These are phyloP conservation scores for Cyclostephanos invisitatus DNA, from an alignment of 108 stramenopile genomes.

Conservation along the genomic window DNA sequence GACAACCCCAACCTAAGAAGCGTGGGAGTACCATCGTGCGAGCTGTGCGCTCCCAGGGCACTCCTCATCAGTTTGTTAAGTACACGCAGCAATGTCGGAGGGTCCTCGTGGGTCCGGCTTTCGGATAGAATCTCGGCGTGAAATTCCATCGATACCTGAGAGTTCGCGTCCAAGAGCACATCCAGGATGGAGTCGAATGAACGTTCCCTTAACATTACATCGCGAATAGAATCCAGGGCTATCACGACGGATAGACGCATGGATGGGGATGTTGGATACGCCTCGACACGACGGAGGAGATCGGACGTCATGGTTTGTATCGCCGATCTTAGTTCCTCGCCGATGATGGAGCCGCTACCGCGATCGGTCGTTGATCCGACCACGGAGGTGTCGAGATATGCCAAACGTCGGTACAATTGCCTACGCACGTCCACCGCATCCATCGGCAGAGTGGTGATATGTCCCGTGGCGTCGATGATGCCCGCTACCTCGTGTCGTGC, in stretches of 20 bases:
- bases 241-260: slow-evolving; percentile 23
- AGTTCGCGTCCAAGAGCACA: slow-evolving; percentile 2
- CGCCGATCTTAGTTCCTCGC: not conserved
- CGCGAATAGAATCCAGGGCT: slow-evolving; percentile 24
- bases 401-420: slow-evolving; percentile 34
- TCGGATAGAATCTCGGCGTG: slow-evolving; percentile 47
- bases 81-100: slow-evolving; percentile 15
- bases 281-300: slow-evolving; percentile 11
- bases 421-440: slow-evolving; percentile 35
- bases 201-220: slow-evolving; percentile 6
- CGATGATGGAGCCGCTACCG: not conserved
- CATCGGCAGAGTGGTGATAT: slow-evolving; percentile 15
- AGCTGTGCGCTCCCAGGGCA: slow-evolving; percentile 3
- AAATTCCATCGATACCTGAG: slow-evolving; percentile 14
- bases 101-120: slow-evolving; percentile 20
- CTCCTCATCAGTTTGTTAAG: slow-evolving; percentile 27
- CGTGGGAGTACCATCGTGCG: not conserved
- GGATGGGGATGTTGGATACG: slow-evolving; percentile 15
- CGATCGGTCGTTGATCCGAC: slow-evolving; percentile 1
- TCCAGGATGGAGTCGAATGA: slow-evolving; percentile 14
- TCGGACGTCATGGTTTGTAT: slow-evolving; percentile 3
- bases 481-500: not conserved
- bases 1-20: slow-evolving; percentile 21
- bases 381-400: slow-evolving; percentile 5
- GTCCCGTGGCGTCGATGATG: not conserved